A percentile compares a stretch with the other conserved stretches of the same genome.
phyloP scores from a whole-genome alignment of 495 filamentous ascomycete genomes.

The Xylona heveae region DNA sequence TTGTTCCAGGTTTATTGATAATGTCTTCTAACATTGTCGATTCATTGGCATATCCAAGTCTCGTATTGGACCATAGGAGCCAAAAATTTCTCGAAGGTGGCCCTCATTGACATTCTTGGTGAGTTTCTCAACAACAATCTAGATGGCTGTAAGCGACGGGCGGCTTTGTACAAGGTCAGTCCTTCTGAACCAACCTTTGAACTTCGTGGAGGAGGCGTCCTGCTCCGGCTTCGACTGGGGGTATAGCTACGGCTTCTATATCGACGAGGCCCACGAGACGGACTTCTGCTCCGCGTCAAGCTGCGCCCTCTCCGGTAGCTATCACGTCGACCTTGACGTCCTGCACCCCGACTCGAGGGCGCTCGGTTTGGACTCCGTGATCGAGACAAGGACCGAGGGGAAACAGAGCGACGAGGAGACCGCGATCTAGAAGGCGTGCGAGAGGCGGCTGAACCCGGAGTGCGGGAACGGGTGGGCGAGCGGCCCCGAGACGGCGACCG shows the following conservation, averaged over 20 bases:
- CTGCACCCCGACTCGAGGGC: slow-evolving; percentile 9
- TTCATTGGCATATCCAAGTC: slow-evolving; percentile 82
- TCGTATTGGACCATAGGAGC: slow-evolving; percentile 64
- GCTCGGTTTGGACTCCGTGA: slow-evolving; percentile 17
- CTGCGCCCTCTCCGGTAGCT: slow-evolving; percentile 18
- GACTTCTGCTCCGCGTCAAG: slow-evolving; percentile 21
- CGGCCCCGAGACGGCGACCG: slow-evolving; percentile 10
- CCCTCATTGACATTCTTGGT: slow-evolving; percentile 85
- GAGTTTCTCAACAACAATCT: slow-evolving; percentile 93
- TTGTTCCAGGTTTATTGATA: slow-evolving; percentile 5
- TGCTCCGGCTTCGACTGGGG: slow-evolving; percentile 21
- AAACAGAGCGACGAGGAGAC: slow-evolving; percentile 24
- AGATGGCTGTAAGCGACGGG: too few relatives aligned
- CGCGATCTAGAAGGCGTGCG: slow-evolving; percentile 9
- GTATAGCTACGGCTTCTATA: slow-evolving; percentile 24
- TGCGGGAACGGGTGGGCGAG: slow-evolving; percentile 9
- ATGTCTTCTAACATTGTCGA: slow-evolving; percentile 49
- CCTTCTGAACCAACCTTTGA: slow-evolving; percentile 26
- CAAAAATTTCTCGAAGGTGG: slow-evolving; percentile 84
- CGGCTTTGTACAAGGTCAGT: slow-evolving; percentile 5
- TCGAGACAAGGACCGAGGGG: slow-evolving; percentile 22
- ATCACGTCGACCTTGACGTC: slow-evolving; percentile 11
- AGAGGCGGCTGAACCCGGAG: slow-evolving; percentile 5
- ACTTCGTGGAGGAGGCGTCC: slow-evolving; percentile 23
- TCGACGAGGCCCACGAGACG: slow-evolving; percentile 14